A percentile compares a stretch with the other conserved stretches of the same genome.
Conservation (phyloP, 2,329 filamentous ascomycete genomes). For the Aspergillus glaucus region DNA sequence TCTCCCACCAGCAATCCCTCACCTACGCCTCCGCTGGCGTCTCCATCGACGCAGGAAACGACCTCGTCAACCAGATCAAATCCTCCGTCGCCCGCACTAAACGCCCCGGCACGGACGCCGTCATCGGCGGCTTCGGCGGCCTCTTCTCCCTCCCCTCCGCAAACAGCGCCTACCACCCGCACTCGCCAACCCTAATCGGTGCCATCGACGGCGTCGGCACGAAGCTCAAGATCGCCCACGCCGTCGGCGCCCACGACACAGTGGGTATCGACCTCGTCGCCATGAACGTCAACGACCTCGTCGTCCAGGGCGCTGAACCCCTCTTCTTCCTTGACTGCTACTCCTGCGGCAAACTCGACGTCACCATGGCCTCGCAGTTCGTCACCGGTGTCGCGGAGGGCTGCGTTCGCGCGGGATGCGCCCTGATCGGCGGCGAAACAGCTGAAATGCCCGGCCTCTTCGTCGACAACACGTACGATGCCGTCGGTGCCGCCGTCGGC, state of each 20-base stretch:
- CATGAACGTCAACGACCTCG: slow-evolving; percentile 98
- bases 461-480: slow-evolving; percentile 81
- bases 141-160: slow-evolving; percentile 66
- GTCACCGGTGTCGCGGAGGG: slow-evolving; percentile 85
- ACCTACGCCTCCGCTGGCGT: slow-evolving; percentile 94
- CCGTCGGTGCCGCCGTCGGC: slow-evolving; percentile 82
- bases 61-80: slow-evolving; percentile 89
- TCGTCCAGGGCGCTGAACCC: slow-evolving; percentile 91
- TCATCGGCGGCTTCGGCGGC: slow-evolving; percentile 93
- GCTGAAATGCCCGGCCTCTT: slow-evolving; percentile 98
- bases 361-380: slow-evolving; percentile 72
- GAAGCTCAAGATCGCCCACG: slow-evolving; percentile 92
- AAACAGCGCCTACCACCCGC: slow-evolving; percentile 65
- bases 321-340: slow-evolving; percentile 98
- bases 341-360: slow-evolving; percentile 81
- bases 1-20: slow-evolving; percentile 41
- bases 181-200: slow-evolving; percentile 76
- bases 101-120: slow-evolving; percentile 79
- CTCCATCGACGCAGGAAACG: slow-evolving; percentile 88
- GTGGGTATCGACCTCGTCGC: slow-evolving; percentile 96
- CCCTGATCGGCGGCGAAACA: slow-evolving; percentile 93
- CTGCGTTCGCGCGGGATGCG: slow-evolving; percentile 77
- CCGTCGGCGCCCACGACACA: slow-evolving; percentile 82
- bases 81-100: slow-evolving; percentile 77
- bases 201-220: slow-evolving; percentile 96